Percentiles rank a stretch among this genome's conserved stretches.
Evolutionary conservation across 2,329 filamentous ascomycete species (phyloP).

Genomic region (Colletotrichum tamarilloi): DNA sequence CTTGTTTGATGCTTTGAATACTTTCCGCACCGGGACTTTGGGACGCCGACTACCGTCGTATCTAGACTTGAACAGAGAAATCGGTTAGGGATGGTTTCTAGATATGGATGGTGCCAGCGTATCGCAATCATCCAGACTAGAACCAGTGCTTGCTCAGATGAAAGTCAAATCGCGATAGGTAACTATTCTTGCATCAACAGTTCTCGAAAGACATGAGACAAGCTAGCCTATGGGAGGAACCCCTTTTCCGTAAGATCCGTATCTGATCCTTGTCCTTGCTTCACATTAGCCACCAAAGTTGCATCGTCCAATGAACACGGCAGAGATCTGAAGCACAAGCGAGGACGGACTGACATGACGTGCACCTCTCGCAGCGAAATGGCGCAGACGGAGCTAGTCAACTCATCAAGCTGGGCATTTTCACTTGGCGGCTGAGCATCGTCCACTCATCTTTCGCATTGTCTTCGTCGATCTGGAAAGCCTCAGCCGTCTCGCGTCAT

Average conservation of each 20-base stretch:
- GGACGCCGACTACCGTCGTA: not conserved
- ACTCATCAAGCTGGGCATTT: not conserved
- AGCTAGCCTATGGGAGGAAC: not conserved
- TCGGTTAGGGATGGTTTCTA: not conserved
- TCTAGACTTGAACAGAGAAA: too few species aligned
- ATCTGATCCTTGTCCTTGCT: not conserved
- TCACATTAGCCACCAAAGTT: not conserved
- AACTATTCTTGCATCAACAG: not conserved
- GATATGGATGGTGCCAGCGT: not conserved
- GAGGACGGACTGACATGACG: not conserved
- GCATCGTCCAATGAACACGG: not conserved
- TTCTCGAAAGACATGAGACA: not conserved
- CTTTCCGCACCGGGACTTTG: not conserved
- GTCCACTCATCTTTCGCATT: not conserved
- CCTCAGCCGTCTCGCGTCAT: not conserved
- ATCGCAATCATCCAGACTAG: not conserved
- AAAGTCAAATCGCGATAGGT: not conserved
- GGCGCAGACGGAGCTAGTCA: not conserved
- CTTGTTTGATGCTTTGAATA: too few species aligned
- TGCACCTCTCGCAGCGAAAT: not conserved
- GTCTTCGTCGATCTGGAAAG: not conserved
- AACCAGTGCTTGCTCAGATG: too few species aligned
- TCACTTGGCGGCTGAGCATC: not conserved
- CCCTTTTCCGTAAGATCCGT: not conserved
- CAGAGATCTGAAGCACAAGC: not conserved